Evolutionary conservation across 2,329 filamentous ascomycete genomes (phyloP).

Genomic region (Tolypocladium paradoxum): DNA sequence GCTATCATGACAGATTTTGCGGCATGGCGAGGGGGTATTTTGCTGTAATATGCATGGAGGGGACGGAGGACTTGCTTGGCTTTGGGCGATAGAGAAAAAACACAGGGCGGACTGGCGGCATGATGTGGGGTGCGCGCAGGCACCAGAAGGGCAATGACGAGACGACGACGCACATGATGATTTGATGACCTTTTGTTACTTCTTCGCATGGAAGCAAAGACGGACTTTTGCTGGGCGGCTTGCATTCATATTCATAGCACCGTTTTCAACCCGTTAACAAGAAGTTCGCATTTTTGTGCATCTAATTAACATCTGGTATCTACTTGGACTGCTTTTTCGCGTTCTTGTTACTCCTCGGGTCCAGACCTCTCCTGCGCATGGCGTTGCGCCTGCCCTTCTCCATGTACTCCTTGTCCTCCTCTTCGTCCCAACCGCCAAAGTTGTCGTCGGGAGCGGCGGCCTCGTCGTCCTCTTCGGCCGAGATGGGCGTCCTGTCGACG

Average conservation of each 20-base stretch:
- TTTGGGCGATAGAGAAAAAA: slow-evolving; percentile 1
- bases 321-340: slow-evolving; percentile 12
- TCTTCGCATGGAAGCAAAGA: slow-evolving; percentile 2
- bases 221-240: neutral
- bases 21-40: neutral
- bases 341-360: slow-evolving; percentile 47
- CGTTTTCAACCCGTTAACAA: neutral
- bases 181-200: slow-evolving; percentile 3
- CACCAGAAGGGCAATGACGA: neutral
- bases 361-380: slow-evolving; percentile 62
- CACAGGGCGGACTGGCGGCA: neutral
- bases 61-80: neutral
- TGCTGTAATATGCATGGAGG: neutral
- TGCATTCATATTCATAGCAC: neutral
- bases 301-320: neutral
- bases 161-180: slow-evolving; percentile 2
- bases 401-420: slow-evolving; percentile 61
- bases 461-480: slow-evolving; percentile 33
- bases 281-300: neutral
- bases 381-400: slow-evolving; percentile 62
- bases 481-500: slow-evolving; percentile 61
- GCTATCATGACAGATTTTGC: neutral
- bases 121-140: neutral
- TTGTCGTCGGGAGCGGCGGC: slow-evolving; percentile 35
- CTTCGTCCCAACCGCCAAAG: slow-evolving; percentile 67